Conservation (phyloP, 805 yeast genomes). For the Yarrowia bubula region DNA sequence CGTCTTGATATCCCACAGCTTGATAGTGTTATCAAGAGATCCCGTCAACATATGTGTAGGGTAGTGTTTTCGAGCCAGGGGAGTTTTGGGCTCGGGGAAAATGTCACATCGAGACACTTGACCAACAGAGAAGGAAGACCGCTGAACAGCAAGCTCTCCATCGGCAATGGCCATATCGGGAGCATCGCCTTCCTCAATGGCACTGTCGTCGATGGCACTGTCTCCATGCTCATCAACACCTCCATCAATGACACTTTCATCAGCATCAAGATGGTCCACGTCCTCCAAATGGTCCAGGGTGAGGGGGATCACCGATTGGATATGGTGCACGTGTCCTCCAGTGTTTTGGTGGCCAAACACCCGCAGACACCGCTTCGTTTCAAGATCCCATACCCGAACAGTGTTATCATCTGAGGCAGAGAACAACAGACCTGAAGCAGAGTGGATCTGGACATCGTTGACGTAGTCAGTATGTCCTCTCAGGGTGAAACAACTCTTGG, state of each 20-base stretch:
- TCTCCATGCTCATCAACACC: neutral
- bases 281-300: conserved; percentile 43
- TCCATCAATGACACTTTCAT: conserved; percentile 23
- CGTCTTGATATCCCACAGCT: conserved; percentile 83
- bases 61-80: conserved; percentile 30
- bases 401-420: conserved; percentile 92
- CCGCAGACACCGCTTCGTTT: conserved; percentile 71
- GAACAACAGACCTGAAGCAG: conserved; percentile 71
- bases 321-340: conserved; percentile 87
- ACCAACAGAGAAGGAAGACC: conserved; percentile 1
- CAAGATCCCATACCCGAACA: conserved; percentile 90
- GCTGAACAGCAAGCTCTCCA: conserved; percentile 11
- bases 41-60: conserved; percentile 87
- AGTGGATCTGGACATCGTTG: conserved; percentile 82
- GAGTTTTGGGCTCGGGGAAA: conserved; percentile 14
- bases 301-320: conserved; percentile 86
- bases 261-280: conserved; percentile 28
- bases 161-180: conserved; percentile 5
- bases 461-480: conserved; percentile 95
- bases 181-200: neutral
- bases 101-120: neutral
- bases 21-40: conserved; percentile 88
- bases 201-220: neutral
- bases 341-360: conserved; percentile 59
- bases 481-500: conserved; percentile 85